phyloP scores from a whole-genome alignment of 306 rosid genomes.

The Alnus glutinosa region DNA sequence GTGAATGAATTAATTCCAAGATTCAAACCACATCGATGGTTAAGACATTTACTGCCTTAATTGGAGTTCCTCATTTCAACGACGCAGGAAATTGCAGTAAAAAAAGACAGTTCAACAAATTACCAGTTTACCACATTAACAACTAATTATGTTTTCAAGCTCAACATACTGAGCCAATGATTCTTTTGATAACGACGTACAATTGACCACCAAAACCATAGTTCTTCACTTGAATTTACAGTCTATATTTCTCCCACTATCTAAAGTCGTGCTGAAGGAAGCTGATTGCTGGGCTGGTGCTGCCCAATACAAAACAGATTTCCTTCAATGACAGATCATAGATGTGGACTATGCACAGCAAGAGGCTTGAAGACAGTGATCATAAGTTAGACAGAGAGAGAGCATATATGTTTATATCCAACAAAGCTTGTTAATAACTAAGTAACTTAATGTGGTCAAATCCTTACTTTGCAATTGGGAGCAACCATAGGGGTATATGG shows the following conservation, averaged over 20 bases:
- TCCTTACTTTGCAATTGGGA: neutral
- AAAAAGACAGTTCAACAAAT: neutral
- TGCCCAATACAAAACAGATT: neutral
- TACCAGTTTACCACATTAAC: neutral
- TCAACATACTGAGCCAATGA: neutral
- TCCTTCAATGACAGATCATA: neutral
- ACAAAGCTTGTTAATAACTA: neutral
- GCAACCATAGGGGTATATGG: neutral
- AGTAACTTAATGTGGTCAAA: neutral
- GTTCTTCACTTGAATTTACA: neutral
- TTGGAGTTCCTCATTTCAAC: neutral
- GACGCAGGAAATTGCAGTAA: neutral
- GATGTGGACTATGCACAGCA: neutral
- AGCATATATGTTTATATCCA: neutral
- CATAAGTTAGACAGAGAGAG: neutral
- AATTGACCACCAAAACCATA: neutral
- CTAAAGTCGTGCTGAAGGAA: neutral
- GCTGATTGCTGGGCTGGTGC: neutral
- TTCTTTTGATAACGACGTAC: neutral
- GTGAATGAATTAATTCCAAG: neutral
- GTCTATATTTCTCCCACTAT: neutral
- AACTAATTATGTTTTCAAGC: neutral
- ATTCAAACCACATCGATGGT: neutral
- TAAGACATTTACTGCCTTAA: neutral
- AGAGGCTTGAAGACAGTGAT: neutral